Conservation (phyloP, 768 basidiomycete genomes). For the Suillus brevipes region DNA sequence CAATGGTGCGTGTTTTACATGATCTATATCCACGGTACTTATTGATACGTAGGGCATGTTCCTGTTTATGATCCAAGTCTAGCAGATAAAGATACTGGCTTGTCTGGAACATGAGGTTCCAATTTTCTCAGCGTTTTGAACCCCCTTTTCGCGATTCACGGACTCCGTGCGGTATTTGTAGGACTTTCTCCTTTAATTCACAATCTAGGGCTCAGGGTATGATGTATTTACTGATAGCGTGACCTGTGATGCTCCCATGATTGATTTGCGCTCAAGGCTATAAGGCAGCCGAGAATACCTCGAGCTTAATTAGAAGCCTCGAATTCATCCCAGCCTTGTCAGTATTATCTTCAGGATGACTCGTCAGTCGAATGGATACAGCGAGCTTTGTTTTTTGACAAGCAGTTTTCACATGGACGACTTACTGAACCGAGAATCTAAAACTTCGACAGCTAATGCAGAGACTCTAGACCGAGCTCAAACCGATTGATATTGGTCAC, state of each 20-base stretch:
- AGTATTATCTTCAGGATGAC: not conserved
- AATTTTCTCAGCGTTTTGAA: not conserved
- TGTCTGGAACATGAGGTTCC: conserved; percentile 5
- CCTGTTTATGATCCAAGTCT: conserved; percentile 9
- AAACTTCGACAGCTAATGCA: not conserved
- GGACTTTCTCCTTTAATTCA: not conserved
- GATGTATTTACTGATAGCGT: not conserved
- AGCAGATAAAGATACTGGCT: conserved; percentile 6
- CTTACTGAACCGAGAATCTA: not conserved
- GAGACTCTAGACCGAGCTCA: not conserved
- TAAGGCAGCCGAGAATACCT: conserved; percentile 3
- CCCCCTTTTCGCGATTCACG: conserved; percentile 1
- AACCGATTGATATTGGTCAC: conserved; percentile 5
- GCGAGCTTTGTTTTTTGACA: not conserved
- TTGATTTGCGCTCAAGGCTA: not conserved
- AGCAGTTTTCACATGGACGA: not conserved
- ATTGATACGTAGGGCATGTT: conserved; percentile 11
- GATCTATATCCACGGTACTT: not conserved
- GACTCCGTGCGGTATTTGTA: not conserved
- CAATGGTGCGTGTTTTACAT: conserved; percentile 15
- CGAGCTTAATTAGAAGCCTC: conserved; percentile 1
- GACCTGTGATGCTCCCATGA: not conserved
- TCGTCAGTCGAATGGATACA: not conserved
- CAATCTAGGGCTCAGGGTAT: conserved; percentile 3
- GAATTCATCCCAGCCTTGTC: not conserved